These are phyloP conservation scores for Lathyrus aphaca DNA, from an alignment of 306 rosid genomes.

Conservation along the genomic window DNA sequence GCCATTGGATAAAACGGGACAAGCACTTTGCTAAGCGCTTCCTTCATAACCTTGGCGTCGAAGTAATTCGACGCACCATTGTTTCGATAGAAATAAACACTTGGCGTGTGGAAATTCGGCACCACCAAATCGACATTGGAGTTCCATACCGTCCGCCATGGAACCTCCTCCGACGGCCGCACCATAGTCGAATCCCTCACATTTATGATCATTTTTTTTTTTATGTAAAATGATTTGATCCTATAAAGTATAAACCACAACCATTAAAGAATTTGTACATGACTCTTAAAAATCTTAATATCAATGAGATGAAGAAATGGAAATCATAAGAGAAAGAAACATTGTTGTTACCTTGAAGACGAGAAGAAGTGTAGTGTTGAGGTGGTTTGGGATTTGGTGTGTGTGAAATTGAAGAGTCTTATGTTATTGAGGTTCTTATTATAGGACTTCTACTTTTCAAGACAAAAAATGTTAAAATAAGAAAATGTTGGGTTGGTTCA, in stretches of 20 bases:
- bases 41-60: slow-evolving; percentile 54
- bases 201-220: slow-evolving; percentile 45
- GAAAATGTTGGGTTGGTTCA: slow-evolving; percentile 22
- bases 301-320: neutral
- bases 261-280: no score
- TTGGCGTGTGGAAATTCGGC: slow-evolving; percentile 73
- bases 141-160: slow-evolving; percentile 60
- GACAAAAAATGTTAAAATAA: neutral
- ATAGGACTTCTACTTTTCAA: slow-evolving; percentile 18
- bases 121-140: slow-evolving; percentile 77
- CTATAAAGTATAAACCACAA: neutral
- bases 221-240: neutral
- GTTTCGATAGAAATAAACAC: slow-evolving; percentile 72
- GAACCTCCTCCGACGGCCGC: slow-evolving; percentile 60
- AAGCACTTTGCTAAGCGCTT: slow-evolving; percentile 65
- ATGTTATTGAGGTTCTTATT: neutral
- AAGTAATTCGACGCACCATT: slow-evolving; percentile 57
- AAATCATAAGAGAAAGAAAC: neutral
- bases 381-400: slow-evolving; percentile 39
- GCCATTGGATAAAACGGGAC: slow-evolving; percentile 86
- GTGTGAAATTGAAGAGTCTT: slow-evolving; percentile 24
- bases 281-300: no score
- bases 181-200: slow-evolving; percentile 73
- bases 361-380: neutral
- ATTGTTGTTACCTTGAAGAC: slow-evolving; percentile 18